Base-by-base conservation (phyloP, 441 rosid species). In the Dalechampia spathulata region DNA sequence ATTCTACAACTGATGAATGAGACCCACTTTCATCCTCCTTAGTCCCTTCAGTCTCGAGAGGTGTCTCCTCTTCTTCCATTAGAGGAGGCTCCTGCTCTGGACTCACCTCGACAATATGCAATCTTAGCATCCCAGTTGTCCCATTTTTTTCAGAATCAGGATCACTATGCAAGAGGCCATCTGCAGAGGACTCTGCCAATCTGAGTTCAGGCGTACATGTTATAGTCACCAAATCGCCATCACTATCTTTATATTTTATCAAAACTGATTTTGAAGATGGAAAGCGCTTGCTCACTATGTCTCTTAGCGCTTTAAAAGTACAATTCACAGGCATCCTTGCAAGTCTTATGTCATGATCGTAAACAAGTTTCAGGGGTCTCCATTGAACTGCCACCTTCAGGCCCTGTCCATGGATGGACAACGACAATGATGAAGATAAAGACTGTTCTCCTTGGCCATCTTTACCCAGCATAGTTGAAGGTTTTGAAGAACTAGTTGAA, bases 201-300 rank as follows among this genome's bases (percentile, higher is more conserved):
- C 80, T 82, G 41, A 88, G 87, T 69, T 92, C 98, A 2, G 77
- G 65, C 0, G 91, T 83, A 41, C 74, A 80, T 1, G 96, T 92
- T 20, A 88, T 66, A 25, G 98, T 92, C 49, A 92, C 89, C 76
- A 92, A 83, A 73, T 92, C 98, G 25, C 96, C 98, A 56, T 86
- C 98, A 63, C 40, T 81, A 58, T 90, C 98, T 66, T 79, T 90
- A 49, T 80, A 87, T 75, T 90, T 85, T 26, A 87, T 73, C 82
- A 92, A 73, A 25, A 86, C 85, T 2, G 96, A 72, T 75, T 85
- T 86, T 0, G 95, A 88, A 19, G 96, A 80, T 3, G 94, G 94
- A 54, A 83, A 92, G 9, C 92, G 86, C 59, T 68, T 74, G 63
- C 82, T 67, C 64, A 90, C 87, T 39, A 78, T 83, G 61, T 92